Evolutionary conservation across 2,329 filamentous ascomycete species (phyloP), one percentile per base, ranked within the genome.

Genomic region (Cercospora zeina): DNA sequence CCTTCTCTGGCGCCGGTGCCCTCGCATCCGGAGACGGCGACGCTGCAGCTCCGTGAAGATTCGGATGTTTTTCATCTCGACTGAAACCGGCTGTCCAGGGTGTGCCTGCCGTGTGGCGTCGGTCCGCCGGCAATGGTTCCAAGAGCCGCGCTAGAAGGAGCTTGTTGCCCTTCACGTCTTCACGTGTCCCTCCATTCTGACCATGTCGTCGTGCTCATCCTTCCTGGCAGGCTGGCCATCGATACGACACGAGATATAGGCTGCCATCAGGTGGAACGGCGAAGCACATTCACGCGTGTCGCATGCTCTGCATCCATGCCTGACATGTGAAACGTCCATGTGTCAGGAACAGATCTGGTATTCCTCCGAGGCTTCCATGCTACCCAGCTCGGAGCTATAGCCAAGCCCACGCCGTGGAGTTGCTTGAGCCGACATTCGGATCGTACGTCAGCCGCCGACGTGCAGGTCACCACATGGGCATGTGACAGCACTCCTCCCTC

Each of bases 71-170:
- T 31, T 6, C 47, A 50, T 50, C 27, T 24, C n/a, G 9, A 37
- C 53, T 50, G 42, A 58, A 58, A 58, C 47, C 54, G 54, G 59
- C 59, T 31, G n/a, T 14, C 54, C n/a, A 54, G 59, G 47, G 58
- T 53, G 2, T 54, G 31, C 21, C 49, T 34, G 45, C 59, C 45
- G 36, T 61, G 59, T 61, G 59, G 54, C 54, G 58, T 58, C 59
- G 54, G 54, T 42, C 54, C 59, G 59, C 27, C 59, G 59, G 45
- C 45, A 42, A 50, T 57, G 27, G 42, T 61, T 49, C 59, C 45
- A 58, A 16, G 59, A 53, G 54, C 47, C 54, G 49, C 59, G 47
- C 59, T 62, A 62, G 59, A 62, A 62, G 24, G 51, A 61, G 51
- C 33, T 42, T 56, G 27, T 50, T 27, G 34, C 16, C 45, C 11